Evolutionary conservation across 208 protist genomes (phyloP), one percentile per base, ranked within the genome.

Genomic region (Willaertia magna): DNA sequence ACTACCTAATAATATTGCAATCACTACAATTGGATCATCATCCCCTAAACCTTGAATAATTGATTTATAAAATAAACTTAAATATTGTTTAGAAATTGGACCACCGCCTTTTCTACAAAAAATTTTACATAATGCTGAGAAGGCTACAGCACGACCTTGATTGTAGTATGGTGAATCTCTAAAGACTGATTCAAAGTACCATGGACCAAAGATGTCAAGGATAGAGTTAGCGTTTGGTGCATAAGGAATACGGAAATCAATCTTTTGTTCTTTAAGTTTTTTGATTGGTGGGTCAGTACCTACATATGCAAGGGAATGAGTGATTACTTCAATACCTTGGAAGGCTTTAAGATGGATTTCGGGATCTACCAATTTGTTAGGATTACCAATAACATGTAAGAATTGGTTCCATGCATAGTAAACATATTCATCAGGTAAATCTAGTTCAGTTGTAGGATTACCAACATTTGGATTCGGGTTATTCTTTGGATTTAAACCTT

Each of bases 171-270:
- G 22, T 40, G 85, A n/a, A 22, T n/a, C 7, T 18, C 7, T 12
- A 40, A n/a, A n/a, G 14, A 46, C 49, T 18, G 85, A 74, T 67
- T 87, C 74, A 47, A 87, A 85, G 6, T 86, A 49, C 85, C 85
- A 87, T 44, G 74, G 46, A 12, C 85, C 76, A 20, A 87, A 82
- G 46, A 87, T 30, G 18, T 52, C 39, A 2, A 87, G 30, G 34
- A 87, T 84, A 34, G 85, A 86, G n/a, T 87, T 87, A 12, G 43
- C 49, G 74, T 87, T 49, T 18, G 74, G 59, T 42, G 85, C 39
- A 26, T 83, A 74, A 26, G 42, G 43, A 55, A 87, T 22, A 48
- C 39, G 30, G 30, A 22, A 79, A 79, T 79, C 74, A 48, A 79
- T 34, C 26, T 48, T 40, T 39, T 48, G 14, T 74, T 84, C 7